Evolutionary conservation across 1,284 basidiomycete species (phyloP), one percentile per base, ranked within the genome.

Genomic region (Taiwanofungus camphoratus): DNA sequence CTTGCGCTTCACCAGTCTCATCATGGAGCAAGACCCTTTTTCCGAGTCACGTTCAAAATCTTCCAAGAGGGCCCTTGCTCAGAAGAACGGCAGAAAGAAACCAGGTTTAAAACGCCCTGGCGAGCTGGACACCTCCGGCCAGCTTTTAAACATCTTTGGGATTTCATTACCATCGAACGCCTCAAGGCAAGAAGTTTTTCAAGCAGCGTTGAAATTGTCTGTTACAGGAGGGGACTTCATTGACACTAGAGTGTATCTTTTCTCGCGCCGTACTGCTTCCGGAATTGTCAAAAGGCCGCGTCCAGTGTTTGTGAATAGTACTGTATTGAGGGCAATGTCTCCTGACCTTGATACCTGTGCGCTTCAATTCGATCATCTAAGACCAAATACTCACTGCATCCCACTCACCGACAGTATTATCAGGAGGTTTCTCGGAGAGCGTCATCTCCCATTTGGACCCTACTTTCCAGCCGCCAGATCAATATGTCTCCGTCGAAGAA

Each of bases 221-320:
- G 16, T 52, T 13, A 24, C 41, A 9, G 33, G 13, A 1, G 54
- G 52, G 1, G 38, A 31, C 5, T 53, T 57, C 35, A 16, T 31
- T 2, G 52, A 57, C 42, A 52, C 51, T 3, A 44, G 44, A 24
- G 45, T 55, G 37, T 50, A 52, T 37, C 18, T 47, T 8, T 54
- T 43, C 36, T 51, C 55, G 4, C 41, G 44, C 22, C 50, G 52
- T 16, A 24, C 35, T 3, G 15, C 26, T 4, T 40, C 41, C 12
- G 51, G 52, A 3, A 37, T 37, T 18, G 45, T 54, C 1, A 47
- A 48, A 8, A 45, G 30, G 5, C 50, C 49, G 4, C 41, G 30
- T 3, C 13, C 46, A 0, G 38, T 54, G 5, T 55, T 50, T 36
- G 54, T 47, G 2, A 57, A 51, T 33, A 52, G 53, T 36, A 29